Evolutionary conservation across 108 stramenopile species (phyloP), one percentile per base, ranked within the genome.

Genomic region (Pseudonitzschia pungens): DNA sequence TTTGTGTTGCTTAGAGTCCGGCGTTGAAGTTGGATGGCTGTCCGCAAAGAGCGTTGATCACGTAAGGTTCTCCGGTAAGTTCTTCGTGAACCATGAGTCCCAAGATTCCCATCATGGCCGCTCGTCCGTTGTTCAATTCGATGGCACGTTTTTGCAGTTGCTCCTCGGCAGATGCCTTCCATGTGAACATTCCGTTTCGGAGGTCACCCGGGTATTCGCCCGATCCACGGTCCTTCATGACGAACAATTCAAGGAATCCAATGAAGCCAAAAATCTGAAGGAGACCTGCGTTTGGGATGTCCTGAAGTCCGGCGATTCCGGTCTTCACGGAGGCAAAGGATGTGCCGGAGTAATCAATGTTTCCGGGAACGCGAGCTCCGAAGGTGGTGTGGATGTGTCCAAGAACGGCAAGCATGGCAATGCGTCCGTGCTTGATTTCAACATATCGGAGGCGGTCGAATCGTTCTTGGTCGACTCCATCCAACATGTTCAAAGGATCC

Each of bases 401-500:
- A 55, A 95, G 78, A 55, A 96, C 84, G 57, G 94, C 97, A 65
- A 96, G 88, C 89, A 92, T 91, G 72, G 90, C 70, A 63, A 96
- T 84, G 18, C 96, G 89, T 71, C 96, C 96, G 90, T 97, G 96
- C 91, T 96, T 96, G 81, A 94, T 81, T 83, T 96, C 94, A 59
- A 91, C 94, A 74, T 87, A 88, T 52, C 94, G 94, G 75, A 92
- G 89, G 66, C 92, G 84, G 79, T 86, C 82, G 81, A 86, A 86
- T 64, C 89, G 29, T 4, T 64, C 76, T 64, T 77, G 68, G 58
- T 77, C 76, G 26, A 57, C 76, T 36, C 55, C 70, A 18, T 73
- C 74, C 32, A 77, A 60, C 40, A 77, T 57, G 64, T 77, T 77
- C 63, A 77, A 56, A 40, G 76, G 76, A 71, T 77, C 76, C 76